Conservation (phyloP, 2,329 filamentous ascomycete species). For the Phoma sp. region DNA sequence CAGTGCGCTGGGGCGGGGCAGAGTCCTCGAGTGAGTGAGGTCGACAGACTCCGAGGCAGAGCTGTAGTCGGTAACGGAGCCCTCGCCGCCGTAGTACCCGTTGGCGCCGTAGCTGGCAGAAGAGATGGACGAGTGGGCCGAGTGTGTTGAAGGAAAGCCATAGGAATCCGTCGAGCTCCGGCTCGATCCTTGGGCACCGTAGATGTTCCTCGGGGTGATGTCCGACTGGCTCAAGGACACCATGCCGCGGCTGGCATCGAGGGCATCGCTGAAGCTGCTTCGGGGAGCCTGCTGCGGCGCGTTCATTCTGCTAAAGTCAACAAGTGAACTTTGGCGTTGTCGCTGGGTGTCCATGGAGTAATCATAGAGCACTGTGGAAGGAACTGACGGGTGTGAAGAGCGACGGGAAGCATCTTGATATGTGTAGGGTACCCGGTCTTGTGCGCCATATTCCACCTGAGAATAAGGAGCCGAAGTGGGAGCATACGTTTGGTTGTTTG, state of each 20-base stretch:
- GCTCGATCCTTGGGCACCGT: slow-evolving; percentile 68
- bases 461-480: slow-evolving; percentile 76
- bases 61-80: slow-evolving; percentile 90
- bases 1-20: slow-evolving; percentile 77
- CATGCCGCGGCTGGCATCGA: slow-evolving; percentile 94
- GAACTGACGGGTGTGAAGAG: slow-evolving; percentile 84
- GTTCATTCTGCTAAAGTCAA: slow-evolving; percentile 69
- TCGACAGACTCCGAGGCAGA: slow-evolving; percentile 87
- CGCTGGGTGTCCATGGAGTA: slow-evolving; percentile 53
- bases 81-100: slow-evolving; percentile 82
- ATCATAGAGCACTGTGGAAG: slow-evolving; percentile 60
- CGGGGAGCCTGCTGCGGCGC: slow-evolving; percentile 64
- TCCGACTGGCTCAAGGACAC: slow-evolving; percentile 89
- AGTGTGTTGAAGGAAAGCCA: slow-evolving; percentile 85
- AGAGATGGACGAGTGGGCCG: slow-evolving; percentile 88
- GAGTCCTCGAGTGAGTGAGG: slow-evolving; percentile 77
- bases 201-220: slow-evolving; percentile 85
- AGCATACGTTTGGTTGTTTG: slow-evolving; percentile 69
- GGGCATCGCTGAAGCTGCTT: slow-evolving; percentile 81
- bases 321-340: slow-evolving; percentile 65
- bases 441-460: slow-evolving; percentile 72
- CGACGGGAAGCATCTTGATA: slow-evolving; percentile 68
- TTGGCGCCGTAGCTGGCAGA: slow-evolving; percentile 78
- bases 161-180: slow-evolving; percentile 85
- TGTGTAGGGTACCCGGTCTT: slow-evolving; percentile 60